Evolutionary conservation across 306 rosid species (phyloP).

Genomic region (Sesbania bispinosa): DNA sequence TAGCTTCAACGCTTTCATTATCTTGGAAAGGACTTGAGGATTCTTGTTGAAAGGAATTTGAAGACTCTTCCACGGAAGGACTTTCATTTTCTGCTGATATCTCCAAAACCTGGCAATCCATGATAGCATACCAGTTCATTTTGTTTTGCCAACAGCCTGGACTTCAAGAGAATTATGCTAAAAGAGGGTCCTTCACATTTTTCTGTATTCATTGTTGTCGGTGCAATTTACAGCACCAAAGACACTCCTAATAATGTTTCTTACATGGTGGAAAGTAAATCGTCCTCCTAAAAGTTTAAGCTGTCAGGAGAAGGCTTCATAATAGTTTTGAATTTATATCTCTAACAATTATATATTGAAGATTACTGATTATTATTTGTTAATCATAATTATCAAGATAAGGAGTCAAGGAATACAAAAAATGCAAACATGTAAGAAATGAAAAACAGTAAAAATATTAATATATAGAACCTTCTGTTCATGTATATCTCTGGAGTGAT

Average conservation of each 20-base stretch:
- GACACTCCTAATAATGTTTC: constrained; percentile 14
- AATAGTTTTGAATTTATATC: constrained; percentile 10
- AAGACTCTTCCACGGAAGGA: constrained; percentile 27
- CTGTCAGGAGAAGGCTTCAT: background rate
- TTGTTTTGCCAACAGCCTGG: constrained; percentile 29
- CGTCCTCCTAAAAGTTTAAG: constrained; percentile 19
- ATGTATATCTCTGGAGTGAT: constrained; percentile 22
- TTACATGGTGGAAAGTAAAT: background rate
- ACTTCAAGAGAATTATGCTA: constrained; percentile 10
- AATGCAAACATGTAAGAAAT: constrained; percentile 11
- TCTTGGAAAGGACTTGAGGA: constrained; percentile 35
- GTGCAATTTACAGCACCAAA: constrained; percentile 8
- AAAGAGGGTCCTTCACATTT: constrained; percentile 10
- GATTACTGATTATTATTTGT: background rate
- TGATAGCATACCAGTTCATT: constrained; percentile 35
- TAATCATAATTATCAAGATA: background rate
- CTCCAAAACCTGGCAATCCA: constrained; percentile 42
- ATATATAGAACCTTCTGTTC: constrained; percentile 35
- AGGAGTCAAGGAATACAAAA: background rate
- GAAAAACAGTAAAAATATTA: constrained; percentile 1
- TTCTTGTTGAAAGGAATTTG: constrained; percentile 31
- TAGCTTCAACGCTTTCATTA: constrained; percentile 34
- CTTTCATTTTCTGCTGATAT: constrained; percentile 42
- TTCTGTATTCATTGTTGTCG: constrained; percentile 4
- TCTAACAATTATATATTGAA: constrained; percentile 2